Conservation (phyloP, 345 rosid species). For the Atalantia buxifolia region DNA sequence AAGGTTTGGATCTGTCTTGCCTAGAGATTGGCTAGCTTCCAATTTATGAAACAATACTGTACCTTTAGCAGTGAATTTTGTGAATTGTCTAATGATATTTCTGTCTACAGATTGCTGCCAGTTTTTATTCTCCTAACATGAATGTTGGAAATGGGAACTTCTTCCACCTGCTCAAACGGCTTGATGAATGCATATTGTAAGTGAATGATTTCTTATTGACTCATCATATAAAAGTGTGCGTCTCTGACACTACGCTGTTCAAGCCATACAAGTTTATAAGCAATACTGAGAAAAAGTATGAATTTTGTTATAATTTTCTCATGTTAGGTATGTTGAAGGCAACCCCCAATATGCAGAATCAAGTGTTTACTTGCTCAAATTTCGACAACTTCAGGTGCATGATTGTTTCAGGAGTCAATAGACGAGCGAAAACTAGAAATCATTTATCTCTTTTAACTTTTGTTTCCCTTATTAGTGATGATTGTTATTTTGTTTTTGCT, state of each 20-base stretch:
- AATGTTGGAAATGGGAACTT: conserved; percentile 77
- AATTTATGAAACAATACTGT: not conserved
- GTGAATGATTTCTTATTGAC: conserved; percentile 26
- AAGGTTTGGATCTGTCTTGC: conserved; percentile 62
- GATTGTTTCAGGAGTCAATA: not conserved
- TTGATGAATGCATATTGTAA: conserved; percentile 94
- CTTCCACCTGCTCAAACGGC: conserved; percentile 82
- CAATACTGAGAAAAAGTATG: not conserved
- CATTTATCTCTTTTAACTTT: too few species aligned
- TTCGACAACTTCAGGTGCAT: conserved; percentile 92
- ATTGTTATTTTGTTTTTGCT: not conserved
- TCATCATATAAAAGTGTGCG: not conserved
- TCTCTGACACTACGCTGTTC: not conserved
- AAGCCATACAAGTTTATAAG: not conserved
- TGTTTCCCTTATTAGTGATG: not conserved
- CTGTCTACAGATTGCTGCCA: conserved; percentile 66
- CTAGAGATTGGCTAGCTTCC: conserved; percentile 17
- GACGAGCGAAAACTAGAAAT: too few species aligned
- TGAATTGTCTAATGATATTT: conserved; percentile 13
- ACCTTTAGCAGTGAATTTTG: not conserved
- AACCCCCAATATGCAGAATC: conserved; percentile 98
- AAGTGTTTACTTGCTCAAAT: conserved; percentile 86
- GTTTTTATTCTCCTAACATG: conserved; percentile 82
- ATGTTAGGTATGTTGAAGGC: conserved; percentile 69
- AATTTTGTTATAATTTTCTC: conserved; percentile 6